Conservation (phyloP, 768 basidiomycete species). For the Piloderma croceum region DNA sequence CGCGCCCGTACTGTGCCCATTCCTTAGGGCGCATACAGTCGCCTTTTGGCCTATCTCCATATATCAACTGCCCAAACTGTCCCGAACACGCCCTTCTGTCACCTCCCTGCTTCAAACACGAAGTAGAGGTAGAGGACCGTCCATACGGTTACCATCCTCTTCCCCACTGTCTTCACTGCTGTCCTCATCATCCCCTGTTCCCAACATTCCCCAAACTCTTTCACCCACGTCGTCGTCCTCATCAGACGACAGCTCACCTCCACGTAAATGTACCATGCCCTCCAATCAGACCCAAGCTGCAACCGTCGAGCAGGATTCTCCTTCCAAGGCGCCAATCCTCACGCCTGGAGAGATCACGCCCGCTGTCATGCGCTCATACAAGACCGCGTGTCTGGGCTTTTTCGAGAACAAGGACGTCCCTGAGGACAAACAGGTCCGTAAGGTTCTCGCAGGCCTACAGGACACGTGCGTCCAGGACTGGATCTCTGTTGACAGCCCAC, state of each 20-base stretch:
- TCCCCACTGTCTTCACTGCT: background rate
- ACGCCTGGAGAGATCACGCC: background rate
- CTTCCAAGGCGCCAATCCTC: background rate
- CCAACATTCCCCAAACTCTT: background rate
- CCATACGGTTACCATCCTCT: background rate
- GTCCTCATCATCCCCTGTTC: background rate
- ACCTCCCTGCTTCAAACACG: no score
- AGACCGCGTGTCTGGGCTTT: background rate
- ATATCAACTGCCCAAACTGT: no score
- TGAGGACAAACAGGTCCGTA: background rate
- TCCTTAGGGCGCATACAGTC: background rate
- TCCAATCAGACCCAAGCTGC: background rate
- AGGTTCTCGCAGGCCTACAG: background rate
- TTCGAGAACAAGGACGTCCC: background rate
- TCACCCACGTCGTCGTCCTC: background rate
- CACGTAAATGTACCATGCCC: background rate
- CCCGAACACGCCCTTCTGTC: no score
- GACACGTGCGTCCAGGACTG: background rate
- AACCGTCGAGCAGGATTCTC: background rate
- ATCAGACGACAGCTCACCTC: background rate
- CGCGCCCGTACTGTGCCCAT: background rate
- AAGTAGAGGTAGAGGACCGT: background rate
- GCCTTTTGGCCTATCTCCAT: background rate
- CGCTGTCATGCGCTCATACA: background rate
- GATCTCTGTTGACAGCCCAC: background rate